Evolutionary conservation across 192 early-diverging fungal species (phyloP).

Genomic region (Phlyctochytrium arcticum): DNA sequence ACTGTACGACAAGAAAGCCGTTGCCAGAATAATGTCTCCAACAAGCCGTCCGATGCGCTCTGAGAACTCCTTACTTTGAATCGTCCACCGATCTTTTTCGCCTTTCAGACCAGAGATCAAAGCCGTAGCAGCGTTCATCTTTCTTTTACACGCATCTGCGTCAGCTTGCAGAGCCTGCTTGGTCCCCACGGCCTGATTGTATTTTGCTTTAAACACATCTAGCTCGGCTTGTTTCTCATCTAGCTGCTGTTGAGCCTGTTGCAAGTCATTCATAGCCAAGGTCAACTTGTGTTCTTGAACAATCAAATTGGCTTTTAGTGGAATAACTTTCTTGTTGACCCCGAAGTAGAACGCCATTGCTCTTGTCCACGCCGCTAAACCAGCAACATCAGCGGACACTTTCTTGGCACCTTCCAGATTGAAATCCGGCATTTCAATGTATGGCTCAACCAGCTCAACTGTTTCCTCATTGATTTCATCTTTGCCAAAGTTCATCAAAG

Average conservation of each 20-base stretch:
- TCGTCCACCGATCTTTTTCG: conserved; percentile 66
- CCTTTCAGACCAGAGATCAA: conserved; percentile 59
- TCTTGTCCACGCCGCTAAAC: conserved; percentile 57
- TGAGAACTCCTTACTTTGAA: conserved; percentile 61
- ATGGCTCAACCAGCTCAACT: conserved; percentile 52
- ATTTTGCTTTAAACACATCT: conserved; percentile 60
- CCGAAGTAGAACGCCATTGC: conserved; percentile 60
- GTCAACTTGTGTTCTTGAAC: conserved; percentile 57
- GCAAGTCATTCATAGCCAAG: conserved; percentile 55
- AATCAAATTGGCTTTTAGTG: conserved; percentile 62
- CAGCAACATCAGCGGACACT: conserved; percentile 64
- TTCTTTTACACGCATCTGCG: conserved; percentile 59
- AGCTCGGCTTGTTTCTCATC: conserved; percentile 66
- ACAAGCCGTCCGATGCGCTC: conserved; percentile 58
- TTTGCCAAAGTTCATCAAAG: conserved; percentile 54
- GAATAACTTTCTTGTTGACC: conserved; percentile 65
- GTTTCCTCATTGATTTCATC: conserved; percentile 69
- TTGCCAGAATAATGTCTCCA: conserved; percentile 58
- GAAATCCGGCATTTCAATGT: conserved; percentile 65
- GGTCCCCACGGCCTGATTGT: conserved; percentile 53
- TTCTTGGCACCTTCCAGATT: conserved; percentile 67
- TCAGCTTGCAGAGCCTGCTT: conserved; percentile 61
- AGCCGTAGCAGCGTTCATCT: conserved; percentile 61
- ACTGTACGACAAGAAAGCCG: conserved; percentile 58
- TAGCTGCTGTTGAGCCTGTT: conserved; percentile 51